Evolutionary conservation across 2,329 filamentous ascomycete genomes (phyloP).

Genomic region (Amauroascus verrucosus): DNA sequence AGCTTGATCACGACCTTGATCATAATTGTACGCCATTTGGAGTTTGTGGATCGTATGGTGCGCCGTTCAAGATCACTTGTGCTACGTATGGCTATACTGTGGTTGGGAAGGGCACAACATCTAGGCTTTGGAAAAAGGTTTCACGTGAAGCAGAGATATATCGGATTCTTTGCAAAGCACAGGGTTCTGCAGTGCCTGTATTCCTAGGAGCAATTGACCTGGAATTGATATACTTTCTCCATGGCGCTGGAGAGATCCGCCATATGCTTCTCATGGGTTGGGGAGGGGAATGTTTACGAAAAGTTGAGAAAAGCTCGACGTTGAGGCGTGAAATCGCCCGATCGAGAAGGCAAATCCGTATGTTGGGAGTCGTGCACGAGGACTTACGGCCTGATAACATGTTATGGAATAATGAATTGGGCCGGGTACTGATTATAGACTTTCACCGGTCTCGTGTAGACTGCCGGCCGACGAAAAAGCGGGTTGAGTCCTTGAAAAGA

Average conservation of each 20-base stretch:
- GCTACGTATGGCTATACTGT: conserved; percentile 19
- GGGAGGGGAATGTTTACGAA: conserved; percentile 1
- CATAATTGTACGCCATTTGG: conserved; percentile 15
- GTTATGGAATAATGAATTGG: conserved; percentile 20
- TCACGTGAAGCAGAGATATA: conserved; percentile 17
- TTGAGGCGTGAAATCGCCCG: conserved; percentile 6
- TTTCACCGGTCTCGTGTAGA: conserved; percentile 16
- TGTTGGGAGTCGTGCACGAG: conserved; percentile 18
- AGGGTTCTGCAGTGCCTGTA: conserved; percentile 16
- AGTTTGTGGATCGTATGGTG: conserved; percentile 18
- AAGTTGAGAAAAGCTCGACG: not conserved
- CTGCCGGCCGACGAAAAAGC: not conserved
- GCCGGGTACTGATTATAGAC: conserved; percentile 18
- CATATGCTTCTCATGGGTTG: conserved; percentile 15
- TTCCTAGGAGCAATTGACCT: conserved; percentile 16
- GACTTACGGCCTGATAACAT: conserved; percentile 19
- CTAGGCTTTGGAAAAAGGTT: conserved; percentile 7
- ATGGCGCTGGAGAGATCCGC: conserved; percentile 7
- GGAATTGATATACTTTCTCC: conserved; percentile 7
- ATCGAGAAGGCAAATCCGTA: conserved; percentile 14
- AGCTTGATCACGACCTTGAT: conserved; percentile 9
- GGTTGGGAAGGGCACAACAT: conserved; percentile 18
- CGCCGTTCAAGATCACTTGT: conserved; percentile 24
- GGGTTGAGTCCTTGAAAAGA: not conserved
- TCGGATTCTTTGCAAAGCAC: conserved; percentile 9